Conservation (phyloP, 1,284 basidiomycete species). For the Pisolithus thermaeus region DNA sequence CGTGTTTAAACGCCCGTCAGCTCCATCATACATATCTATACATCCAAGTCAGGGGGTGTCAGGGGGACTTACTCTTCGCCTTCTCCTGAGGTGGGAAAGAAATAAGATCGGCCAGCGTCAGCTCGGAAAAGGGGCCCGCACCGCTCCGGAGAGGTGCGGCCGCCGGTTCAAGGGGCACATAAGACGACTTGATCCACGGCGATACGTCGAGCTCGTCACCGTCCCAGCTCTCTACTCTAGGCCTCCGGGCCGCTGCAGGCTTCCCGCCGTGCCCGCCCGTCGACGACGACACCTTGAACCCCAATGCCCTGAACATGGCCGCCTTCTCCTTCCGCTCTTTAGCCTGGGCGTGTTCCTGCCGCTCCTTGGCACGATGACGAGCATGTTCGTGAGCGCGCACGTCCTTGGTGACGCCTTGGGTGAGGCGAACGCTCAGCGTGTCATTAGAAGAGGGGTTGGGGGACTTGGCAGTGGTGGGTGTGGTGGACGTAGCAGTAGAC, state of each 20-base stretch:
- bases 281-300: constrained; percentile 14
- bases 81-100: constrained; percentile 19
- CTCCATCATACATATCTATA: neutral
- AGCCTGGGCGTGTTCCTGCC: constrained; percentile 25
- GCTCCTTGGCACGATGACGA: constrained; percentile 28
- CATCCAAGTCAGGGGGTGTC: neutral
- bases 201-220: constrained; percentile 14
- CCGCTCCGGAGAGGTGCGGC: constrained; percentile 1
- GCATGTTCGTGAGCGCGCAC: constrained; percentile 28
- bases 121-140: constrained; percentile 9
- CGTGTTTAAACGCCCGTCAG: constrained; percentile 5
- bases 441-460: constrained; percentile 17
- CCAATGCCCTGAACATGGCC: constrained; percentile 10
- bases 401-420: constrained; percentile 17
- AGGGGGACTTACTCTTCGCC: constrained; percentile 20
- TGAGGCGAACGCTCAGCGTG: constrained; percentile 10
- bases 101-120: constrained; percentile 25
- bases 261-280: constrained; percentile 11
- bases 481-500: constrained; percentile 23
- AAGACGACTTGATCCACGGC: neutral
- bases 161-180: neutral
- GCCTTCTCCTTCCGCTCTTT: constrained; percentile 29
- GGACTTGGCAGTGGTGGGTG: constrained; percentile 13
- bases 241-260: constrained; percentile 16
- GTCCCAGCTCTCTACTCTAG: constrained; percentile 28